Percentiles rank a stretch among this genome's conserved stretches.
Evolutionary conservation across 176 grass and related monocot species (phyloP).

Genomic region (Canna indica): DNA sequence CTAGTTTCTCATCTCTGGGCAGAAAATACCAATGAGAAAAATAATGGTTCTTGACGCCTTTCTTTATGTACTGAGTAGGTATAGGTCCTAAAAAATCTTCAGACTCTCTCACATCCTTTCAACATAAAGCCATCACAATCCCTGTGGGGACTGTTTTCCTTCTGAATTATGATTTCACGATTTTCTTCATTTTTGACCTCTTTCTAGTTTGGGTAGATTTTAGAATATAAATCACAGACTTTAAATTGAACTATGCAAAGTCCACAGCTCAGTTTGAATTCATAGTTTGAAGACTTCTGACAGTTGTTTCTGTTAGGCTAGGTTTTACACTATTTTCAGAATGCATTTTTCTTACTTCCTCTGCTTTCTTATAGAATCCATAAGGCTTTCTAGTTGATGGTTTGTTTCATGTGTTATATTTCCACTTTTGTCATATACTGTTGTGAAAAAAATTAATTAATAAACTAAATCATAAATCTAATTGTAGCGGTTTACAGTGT

Average conservation of each 20-base stretch:
- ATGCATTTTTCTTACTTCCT: not conserved
- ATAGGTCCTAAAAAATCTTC: not conserved
- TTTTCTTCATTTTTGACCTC: not conserved
- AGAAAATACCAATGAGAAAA: too few relatives aligned
- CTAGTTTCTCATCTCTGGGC: too few relatives aligned
- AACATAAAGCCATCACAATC: not conserved
- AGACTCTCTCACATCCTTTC: not conserved
- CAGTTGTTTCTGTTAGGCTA: not conserved
- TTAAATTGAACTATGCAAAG: not conserved
- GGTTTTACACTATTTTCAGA: not conserved
- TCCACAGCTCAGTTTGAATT: too few relatives aligned
- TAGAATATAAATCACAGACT: not conserved
- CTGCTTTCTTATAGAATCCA: not conserved
- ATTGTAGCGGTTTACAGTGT: too few relatives aligned
- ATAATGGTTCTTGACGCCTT: not conserved
- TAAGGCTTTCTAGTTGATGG: not conserved
- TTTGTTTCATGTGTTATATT: not conserved
- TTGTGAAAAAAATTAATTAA: not conserved
- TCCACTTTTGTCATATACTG: not conserved
- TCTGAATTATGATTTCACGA: not conserved
- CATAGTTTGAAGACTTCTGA: not conserved
- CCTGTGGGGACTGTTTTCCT: not conserved
- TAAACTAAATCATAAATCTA: not conserved
- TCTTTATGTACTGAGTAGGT: not conserved
- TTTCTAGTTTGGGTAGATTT: not conserved